Evolutionary conservation across 306 rosid species (phyloP), one percentile per base, ranked within the genome.

Genomic region (Rosa persica): DNA sequence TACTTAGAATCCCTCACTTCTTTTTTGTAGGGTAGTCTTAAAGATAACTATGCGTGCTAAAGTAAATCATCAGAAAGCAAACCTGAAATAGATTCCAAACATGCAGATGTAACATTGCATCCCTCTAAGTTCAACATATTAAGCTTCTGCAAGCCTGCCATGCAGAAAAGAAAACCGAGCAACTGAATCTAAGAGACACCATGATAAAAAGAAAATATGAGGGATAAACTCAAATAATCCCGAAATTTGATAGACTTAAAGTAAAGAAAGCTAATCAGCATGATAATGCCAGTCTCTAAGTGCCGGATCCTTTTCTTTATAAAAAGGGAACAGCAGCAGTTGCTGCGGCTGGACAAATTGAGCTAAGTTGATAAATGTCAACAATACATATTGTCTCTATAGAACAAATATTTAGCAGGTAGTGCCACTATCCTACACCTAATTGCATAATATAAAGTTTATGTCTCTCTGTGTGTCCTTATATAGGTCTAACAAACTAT

Each of bases 91-190:
- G 80, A 87, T 67, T 90, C 87, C 72, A 90, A 77, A 73, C 89
- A 87, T 40, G 84, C 82, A 76, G 86, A 72, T 72, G 93, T 87
- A 47, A 90, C 78, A 82, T 75, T 81, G 86, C 96, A 90, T 52
- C 93, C 90, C 81, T 89, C 96, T 76, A 87, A 58, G 75, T 88
- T 88, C 81, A 90, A 81, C 75, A 81, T 73, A 20, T 77, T 70
- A 64, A 90, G 96, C 80, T 79, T 85, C 69, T 81, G 89, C 90
- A 90, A 82, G 72, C 89, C 96, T 90, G 86, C 65, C 73, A 80
- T 36, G 69, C 83, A 83, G 60, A 74, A 40, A 76, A 30, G 55
- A 79, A 74, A 43, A 16, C 54, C 60, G 70, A 78, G 72, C 67
- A 72, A 27, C 5, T 47, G 6, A 23, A 77, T 47, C 44, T 13